These are phyloP conservation scores for Akanthomyces dipterigenus DNA, from an alignment of 2,329 filamentous ascomycete genomes.

Conservation along the genomic window DNA sequence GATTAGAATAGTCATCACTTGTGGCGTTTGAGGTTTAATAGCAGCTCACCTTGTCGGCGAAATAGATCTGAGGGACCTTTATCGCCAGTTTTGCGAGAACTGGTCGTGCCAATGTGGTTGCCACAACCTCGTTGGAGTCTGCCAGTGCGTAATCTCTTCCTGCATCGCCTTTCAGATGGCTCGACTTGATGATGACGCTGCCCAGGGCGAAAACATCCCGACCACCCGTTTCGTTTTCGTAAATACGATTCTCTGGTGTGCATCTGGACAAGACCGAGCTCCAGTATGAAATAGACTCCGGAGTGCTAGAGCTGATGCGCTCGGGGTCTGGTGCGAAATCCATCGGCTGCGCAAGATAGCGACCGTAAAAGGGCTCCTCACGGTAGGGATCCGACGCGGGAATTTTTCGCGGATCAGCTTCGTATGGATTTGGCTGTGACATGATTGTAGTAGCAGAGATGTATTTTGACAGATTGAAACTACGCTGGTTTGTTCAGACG, in stretches of 20 bases:
- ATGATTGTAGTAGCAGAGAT: background rate
- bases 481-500: too few species aligned
- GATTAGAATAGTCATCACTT: background rate
- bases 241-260: slow-evolving; percentile 23
- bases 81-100: slow-evolving; percentile 11
- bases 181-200: slow-evolving; percentile 33
- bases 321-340: slow-evolving; percentile 1
- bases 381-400: background rate
- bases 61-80: slow-evolving; percentile 31
- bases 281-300: slow-evolving; percentile 26
- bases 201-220: slow-evolving; percentile 37
- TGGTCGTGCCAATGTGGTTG: slow-evolving; percentile 24
- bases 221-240: slow-evolving; percentile 25
- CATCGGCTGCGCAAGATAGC: background rate
- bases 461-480: too few species aligned
- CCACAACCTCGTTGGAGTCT: slow-evolving; percentile 34
- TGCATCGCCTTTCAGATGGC: slow-evolving; percentile 22
- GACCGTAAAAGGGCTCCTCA: background rate
- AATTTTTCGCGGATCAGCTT: background rate
- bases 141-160: slow-evolving; percentile 30
- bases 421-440: background rate
- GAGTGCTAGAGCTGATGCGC: slow-evolving; percentile 20
- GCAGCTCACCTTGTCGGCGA: slow-evolving; percentile 28
- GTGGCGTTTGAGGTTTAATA: background rate
- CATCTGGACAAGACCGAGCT: slow-evolving; percentile 25